Evolutionary conservation across 176 grass and related monocot genomes (phyloP), one percentile per base, ranked within the genome.

Genomic region (Oryza officinalis): DNA sequence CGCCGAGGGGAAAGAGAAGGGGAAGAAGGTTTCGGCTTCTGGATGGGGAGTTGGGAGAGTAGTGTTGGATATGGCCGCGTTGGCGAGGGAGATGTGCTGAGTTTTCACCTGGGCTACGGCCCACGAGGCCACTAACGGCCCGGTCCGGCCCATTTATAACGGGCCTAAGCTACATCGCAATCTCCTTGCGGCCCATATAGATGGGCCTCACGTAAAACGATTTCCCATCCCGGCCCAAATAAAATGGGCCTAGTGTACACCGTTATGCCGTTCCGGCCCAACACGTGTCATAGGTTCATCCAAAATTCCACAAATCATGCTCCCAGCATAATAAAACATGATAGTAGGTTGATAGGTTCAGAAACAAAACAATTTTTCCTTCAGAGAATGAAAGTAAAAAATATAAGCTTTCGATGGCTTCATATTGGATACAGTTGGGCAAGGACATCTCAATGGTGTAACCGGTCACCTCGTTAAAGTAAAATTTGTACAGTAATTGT

Each of bases 401-500:
- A 25, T 47, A 70, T 23, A 41, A 67, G 22, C 49, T 75, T 47
- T 75, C 27, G 68, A 60, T 80, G 70, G 37, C 50, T 11, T 25
- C 22, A 75, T 61, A 81, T 13, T 13, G 63, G 52, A 7, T 3
- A 78, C 38, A 65, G 25, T 38, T 75, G 40, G 26, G 46, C 28
- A 71, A 65, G 27, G 54, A 49, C 27, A 0, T 50, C 69, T 52
- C 84, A 18, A 10, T n/a, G n/a, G 28, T n/a, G 22, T 65, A 67
- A 80, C 8, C 46, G 44, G 17, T 68, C 44, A 59, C 60, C 60
- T 1, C 61, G 59, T 69, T 30, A 26, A 65, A 72, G 64, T 65
- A 7, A 69, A 13, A 60, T 60, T 72, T 77, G 17, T n/a, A 83
- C 44, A 52, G 26, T 66, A 49, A 57, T 60, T 72, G 77, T 74